Conservation (phyloP, 2,329 filamentous ascomycete species). For the Colletotrichum lupini region DNA sequence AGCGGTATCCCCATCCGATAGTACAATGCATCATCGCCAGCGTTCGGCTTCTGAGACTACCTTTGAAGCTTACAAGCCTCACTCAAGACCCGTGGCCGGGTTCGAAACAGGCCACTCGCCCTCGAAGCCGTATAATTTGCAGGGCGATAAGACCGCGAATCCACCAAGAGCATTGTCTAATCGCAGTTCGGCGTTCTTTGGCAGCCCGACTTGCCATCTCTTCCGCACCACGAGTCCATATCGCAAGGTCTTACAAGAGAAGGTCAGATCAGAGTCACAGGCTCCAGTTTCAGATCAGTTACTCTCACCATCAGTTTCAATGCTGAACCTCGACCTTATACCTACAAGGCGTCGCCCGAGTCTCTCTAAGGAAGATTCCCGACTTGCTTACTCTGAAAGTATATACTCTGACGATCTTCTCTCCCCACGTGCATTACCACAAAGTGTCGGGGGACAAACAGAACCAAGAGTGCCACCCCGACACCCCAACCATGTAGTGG, state of each 20-base stretch:
- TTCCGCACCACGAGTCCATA: slow-evolving; percentile 68
- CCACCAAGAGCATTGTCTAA: slow-evolving; percentile 48
- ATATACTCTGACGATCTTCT: slow-evolving; percentile 54
- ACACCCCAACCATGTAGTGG: background rate
- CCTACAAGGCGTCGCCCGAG: slow-evolving; percentile 50
- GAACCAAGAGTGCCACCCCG: background rate
- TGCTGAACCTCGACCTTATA: slow-evolving; percentile 50
- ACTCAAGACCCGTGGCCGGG: background rate
- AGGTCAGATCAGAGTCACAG: slow-evolving; percentile 52
- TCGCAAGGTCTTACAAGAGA: slow-evolving; percentile 61
- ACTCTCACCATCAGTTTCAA: slow-evolving; percentile 38
- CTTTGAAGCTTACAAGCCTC: background rate
- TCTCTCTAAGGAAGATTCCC: slow-evolving; percentile 52
- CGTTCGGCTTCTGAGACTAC: background rate
- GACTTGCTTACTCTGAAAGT: slow-evolving; percentile 57
- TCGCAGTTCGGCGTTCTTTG: slow-evolving; percentile 62
- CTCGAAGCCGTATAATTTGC: background rate
- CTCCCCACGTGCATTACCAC: background rate
- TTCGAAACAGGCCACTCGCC: background rate
- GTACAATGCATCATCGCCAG: slow-evolving; percentile 3
- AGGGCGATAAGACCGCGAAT: slow-evolving; percentile 33
- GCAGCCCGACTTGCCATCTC: slow-evolving; percentile 61
- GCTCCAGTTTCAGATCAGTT: slow-evolving; percentile 36
- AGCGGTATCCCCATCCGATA: background rate
- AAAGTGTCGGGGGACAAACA: background rate